A percentile compares a stretch with the other conserved stretches of the same genome.
These are phyloP conservation scores for Gnomoniopsis smithogilvyi DNA, from an alignment of 2,329 filamentous ascomycete genomes.

Conservation along the genomic window DNA sequence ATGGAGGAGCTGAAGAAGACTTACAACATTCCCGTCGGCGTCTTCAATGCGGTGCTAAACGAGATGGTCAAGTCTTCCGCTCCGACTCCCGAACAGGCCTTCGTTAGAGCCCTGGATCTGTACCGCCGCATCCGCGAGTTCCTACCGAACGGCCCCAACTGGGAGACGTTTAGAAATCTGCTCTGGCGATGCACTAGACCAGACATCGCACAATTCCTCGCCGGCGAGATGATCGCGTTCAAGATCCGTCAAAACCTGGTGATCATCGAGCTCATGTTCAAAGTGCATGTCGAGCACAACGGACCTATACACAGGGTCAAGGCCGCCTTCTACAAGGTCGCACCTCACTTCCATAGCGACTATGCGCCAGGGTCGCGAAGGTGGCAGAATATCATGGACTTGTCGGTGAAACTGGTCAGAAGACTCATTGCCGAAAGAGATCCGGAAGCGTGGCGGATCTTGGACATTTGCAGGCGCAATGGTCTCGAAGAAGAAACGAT, in stretches of 20 bases:
- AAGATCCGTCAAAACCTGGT: constrained; percentile 6
- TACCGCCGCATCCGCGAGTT: constrained; percentile 16
- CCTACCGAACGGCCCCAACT: constrained; percentile 8
- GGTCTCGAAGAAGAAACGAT: constrained; percentile 13
- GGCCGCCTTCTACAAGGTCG: constrained; percentile 13
- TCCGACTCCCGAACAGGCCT: constrained; percentile 4
- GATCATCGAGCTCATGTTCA: constrained; percentile 14
- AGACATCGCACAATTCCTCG: constrained; percentile 16
- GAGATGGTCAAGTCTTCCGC: constrained; percentile 19
- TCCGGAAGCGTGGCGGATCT: constrained; percentile 16
- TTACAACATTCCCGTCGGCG: constrained; percentile 33
- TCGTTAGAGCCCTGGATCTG: constrained; percentile 13
- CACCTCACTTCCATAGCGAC: constrained; percentile 2
- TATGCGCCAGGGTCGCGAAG: constrained; percentile 1
- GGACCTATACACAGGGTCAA: constrained; percentile 12
- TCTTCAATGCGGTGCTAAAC: constrained; percentile 40
- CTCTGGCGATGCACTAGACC: constrained; percentile 15
- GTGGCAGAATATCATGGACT: constrained; percentile 11
- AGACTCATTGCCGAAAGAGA: constrained; percentile 17
- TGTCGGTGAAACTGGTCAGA: constrained; percentile 16
- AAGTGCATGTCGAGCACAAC: constrained; percentile 14
- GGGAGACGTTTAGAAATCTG: constrained; percentile 13
- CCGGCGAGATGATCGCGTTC: constrained; percentile 18
- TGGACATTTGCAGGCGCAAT: constrained; percentile 11
- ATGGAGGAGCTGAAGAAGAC: constrained; percentile 49